Conservation (phyloP, 257 asterid genomes). For the Solanum neorickii region DNA sequence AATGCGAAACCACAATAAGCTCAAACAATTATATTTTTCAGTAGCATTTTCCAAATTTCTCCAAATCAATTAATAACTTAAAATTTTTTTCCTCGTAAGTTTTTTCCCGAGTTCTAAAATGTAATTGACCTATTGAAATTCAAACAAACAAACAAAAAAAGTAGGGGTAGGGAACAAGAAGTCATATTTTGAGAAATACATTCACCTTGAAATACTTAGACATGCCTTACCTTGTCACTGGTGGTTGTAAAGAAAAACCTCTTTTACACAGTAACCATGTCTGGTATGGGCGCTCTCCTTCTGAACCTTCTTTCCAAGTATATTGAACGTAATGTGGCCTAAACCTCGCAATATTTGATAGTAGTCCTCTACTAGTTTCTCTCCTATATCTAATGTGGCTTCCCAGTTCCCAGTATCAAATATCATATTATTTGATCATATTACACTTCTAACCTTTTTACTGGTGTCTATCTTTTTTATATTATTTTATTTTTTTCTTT, state of each 20-base stretch:
- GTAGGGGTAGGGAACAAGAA: too few species aligned
- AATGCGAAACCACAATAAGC: too few species aligned
- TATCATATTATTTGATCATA: neutral
- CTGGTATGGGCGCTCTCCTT: neutral
- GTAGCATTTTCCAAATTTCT: too few species aligned
- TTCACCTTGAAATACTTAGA: too few species aligned
- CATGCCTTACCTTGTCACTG: neutral
- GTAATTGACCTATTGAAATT: too few species aligned
- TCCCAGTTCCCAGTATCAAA: neutral
- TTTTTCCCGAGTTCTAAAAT: too few species aligned
- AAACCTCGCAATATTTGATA: neutral
- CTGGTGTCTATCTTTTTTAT: neutral
- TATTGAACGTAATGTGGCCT: conserved; percentile 49
- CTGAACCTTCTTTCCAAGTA: conserved; percentile 84
- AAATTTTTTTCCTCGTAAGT: too few species aligned
- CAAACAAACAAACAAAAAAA: too few species aligned
- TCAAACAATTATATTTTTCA: too few species aligned
- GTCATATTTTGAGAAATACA: neutral
- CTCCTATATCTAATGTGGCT: neutral
- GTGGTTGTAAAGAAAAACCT: neutral
- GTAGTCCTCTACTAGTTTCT: neutral
- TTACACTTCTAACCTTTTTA: neutral
- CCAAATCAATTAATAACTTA: too few species aligned
- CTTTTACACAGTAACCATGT: neutral
- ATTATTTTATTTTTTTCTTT: neutral